These are phyloP conservation scores for Calocybe gambosa DNA, from an alignment of 1,284 basidiomycete species.

Conservation along the genomic window DNA sequence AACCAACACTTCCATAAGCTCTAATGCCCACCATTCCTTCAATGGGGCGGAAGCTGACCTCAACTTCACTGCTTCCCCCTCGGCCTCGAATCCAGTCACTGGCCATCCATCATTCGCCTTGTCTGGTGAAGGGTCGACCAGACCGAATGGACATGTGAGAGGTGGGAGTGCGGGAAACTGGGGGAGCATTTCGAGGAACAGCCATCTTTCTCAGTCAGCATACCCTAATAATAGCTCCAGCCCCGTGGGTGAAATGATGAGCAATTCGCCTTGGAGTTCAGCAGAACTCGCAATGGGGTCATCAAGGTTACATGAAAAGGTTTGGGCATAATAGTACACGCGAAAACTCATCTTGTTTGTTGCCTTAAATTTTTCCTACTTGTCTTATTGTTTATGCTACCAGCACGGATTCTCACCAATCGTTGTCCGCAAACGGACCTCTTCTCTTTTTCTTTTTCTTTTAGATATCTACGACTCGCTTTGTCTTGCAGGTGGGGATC, in stretches of 20 bases:
- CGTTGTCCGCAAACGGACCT: slow-evolving; percentile 21
- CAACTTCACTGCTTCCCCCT: slow-evolving; percentile 46
- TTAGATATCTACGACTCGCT: slow-evolving; percentile 19
- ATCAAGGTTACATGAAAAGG: slow-evolving; percentile 56
- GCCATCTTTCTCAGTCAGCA: slow-evolving; percentile 43
- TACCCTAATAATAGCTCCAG: slow-evolving; percentile 53
- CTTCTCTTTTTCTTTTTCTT: slow-evolving; percentile 10
- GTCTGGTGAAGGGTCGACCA: slow-evolving; percentile 31
- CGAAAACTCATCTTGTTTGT: slow-evolving; percentile 16
- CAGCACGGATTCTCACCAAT: slow-evolving; percentile 28
- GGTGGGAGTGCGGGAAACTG: slow-evolving; percentile 76
- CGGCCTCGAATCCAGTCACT: slow-evolving; percentile 38
- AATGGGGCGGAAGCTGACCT: slow-evolving; percentile 62
- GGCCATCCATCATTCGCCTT: slow-evolving; percentile 44
- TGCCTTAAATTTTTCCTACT: slow-evolving; percentile 20
- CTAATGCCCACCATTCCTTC: slow-evolving; percentile 64
- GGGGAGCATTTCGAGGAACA: slow-evolving; percentile 53
- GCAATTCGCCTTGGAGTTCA: slow-evolving; percentile 56
- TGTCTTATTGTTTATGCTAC: slow-evolving; percentile 26
- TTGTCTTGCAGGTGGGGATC: slow-evolving; percentile 17
- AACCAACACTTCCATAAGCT: slow-evolving; percentile 39
- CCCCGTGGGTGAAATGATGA: slow-evolving; percentile 50
- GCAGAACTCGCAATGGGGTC: slow-evolving; percentile 54
- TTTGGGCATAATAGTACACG: slow-evolving; percentile 42
- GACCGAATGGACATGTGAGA: slow-evolving; percentile 60